phyloP scores from a whole-genome alignment of 2,329 filamentous ascomycete species.

The Rhexocercosporidium sp. region DNA sequence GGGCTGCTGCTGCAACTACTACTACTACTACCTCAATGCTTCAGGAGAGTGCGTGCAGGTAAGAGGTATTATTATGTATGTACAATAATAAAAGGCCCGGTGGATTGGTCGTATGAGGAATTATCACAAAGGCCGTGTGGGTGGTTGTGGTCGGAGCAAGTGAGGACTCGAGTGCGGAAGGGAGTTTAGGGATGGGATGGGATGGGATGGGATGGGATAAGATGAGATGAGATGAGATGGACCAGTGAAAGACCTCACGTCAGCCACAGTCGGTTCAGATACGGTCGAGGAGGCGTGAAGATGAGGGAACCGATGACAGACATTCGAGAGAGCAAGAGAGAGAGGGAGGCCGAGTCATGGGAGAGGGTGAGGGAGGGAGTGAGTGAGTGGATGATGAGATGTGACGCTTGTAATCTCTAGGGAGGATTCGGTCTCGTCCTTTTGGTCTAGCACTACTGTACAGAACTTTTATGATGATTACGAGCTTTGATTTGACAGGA shows the following conservation, averaged over 20 bases:
- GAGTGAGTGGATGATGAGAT: background rate
- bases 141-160: background rate
- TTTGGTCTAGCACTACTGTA: conserved; percentile 3
- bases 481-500: background rate
- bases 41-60: conserved; percentile 10
- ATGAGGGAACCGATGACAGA: background rate
- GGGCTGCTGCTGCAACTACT: background rate
- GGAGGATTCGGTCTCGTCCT: background rate
- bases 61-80: conserved; percentile 17
- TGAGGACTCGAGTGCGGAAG: background rate
- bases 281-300: background rate
- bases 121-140: conserved; percentile 22
- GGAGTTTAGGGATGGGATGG: background rate
- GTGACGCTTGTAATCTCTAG: too few species aligned
- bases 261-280: conserved; percentile 20
- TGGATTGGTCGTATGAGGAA: conserved; percentile 14
- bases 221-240: conserved; percentile 7
- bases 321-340: background rate
- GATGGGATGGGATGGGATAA: background rate
- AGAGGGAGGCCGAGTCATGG: conserved; percentile 8
- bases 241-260: conserved; percentile 26
- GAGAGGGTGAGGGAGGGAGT: background rate
- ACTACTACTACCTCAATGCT: background rate
- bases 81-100: conserved; percentile 7
- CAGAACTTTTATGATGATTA: background rate